Evolutionary conservation across 1,284 basidiomycete genomes (phyloP).

Genomic region (Porodaedalea pini): DNA sequence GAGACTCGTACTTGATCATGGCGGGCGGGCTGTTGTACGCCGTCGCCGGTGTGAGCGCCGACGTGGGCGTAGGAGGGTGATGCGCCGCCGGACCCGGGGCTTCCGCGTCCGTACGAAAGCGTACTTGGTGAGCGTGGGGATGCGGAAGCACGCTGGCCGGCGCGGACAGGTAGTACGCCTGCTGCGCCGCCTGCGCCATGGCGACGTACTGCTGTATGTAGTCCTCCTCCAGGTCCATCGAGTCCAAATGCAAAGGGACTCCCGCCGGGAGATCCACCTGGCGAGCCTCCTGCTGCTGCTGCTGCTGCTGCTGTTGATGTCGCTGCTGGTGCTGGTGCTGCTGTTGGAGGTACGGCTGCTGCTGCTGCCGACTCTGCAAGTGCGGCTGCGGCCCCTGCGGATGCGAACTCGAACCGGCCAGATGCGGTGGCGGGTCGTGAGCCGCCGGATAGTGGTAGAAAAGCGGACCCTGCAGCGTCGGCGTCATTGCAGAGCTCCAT

Average conservation of each 20-base stretch:
- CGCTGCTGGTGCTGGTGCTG: too few species aligned
- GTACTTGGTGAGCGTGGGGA: slow-evolving; percentile 17
- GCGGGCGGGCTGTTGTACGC: slow-evolving; percentile 21
- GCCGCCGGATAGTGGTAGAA: slow-evolving; percentile 24
- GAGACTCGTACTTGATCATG: slow-evolving; percentile 32
- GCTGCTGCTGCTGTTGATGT: slow-evolving; percentile 20
- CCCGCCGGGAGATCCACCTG: slow-evolving; percentile 8
- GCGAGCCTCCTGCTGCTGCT: background rate
- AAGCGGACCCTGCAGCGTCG: slow-evolving; percentile 28
- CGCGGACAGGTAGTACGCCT: slow-evolving; percentile 14
- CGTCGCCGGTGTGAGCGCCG: slow-evolving; percentile 24
- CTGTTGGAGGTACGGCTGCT: too few species aligned
- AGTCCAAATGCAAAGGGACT: slow-evolving; percentile 9
- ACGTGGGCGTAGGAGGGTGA: slow-evolving; percentile 27
- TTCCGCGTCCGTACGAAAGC: slow-evolving; percentile 5
- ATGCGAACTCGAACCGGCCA: slow-evolving; percentile 44
- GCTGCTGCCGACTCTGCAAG: too few species aligned
- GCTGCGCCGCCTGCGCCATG: slow-evolving; percentile 26
- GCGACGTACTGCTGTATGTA: slow-evolving; percentile 11
- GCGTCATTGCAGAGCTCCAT: slow-evolving; percentile 80
- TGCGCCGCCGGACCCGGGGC: slow-evolving; percentile 23
- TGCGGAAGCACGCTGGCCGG: slow-evolving; percentile 23
- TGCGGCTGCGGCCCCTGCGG: slow-evolving; percentile 24
- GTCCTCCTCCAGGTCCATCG: slow-evolving; percentile 8
- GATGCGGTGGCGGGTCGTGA: slow-evolving; percentile 47